A percentile compares a stretch with the other conserved stretches of the same genome.
Evolutionary conservation across 345 rosid genomes (phyloP).

Genomic region (Gossypium stocksii): DNA sequence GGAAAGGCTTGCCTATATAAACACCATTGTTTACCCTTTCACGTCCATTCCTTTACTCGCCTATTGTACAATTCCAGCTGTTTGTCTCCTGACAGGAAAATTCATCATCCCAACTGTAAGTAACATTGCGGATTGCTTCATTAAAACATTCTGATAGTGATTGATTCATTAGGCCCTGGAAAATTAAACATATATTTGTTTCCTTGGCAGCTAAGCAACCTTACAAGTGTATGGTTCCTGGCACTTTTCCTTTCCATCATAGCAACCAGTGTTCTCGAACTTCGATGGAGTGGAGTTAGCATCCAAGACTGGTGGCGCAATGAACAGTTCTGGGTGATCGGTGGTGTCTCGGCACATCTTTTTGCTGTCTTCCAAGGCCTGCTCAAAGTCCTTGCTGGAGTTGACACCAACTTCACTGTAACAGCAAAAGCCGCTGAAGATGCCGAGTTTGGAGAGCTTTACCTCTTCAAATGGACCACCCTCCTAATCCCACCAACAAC

Average conservation of each 20-base stretch:
- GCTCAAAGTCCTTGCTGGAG: constrained; percentile 89
- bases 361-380: constrained; percentile 96
- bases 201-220: constrained; percentile 57
- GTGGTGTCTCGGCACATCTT: constrained; percentile 94
- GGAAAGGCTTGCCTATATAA: constrained; percentile 81
- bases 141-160: not conserved
- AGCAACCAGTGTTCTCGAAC: constrained; percentile 76
- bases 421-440: constrained; percentile 81
- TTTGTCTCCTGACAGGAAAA: constrained; percentile 93
- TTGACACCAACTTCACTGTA: constrained; percentile 94
- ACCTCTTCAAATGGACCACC: constrained; percentile 96
- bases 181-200: not conserved
- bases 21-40: constrained; percentile 93
- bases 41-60: constrained; percentile 92
- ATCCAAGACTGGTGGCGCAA: constrained; percentile 91
- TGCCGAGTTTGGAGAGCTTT: constrained; percentile 82
- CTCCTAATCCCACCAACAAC: constrained; percentile 95
- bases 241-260: constrained; percentile 89
- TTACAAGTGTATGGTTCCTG: constrained; percentile 84
- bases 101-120: constrained; percentile 90
- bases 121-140: not conserved
- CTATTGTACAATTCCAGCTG: constrained; percentile 89
- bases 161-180: not conserved
- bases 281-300: constrained; percentile 88
- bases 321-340: constrained; percentile 98